Evolutionary conservation across 169 alveolate species (phyloP).

Genomic region (Eimeria zaria): DNA sequence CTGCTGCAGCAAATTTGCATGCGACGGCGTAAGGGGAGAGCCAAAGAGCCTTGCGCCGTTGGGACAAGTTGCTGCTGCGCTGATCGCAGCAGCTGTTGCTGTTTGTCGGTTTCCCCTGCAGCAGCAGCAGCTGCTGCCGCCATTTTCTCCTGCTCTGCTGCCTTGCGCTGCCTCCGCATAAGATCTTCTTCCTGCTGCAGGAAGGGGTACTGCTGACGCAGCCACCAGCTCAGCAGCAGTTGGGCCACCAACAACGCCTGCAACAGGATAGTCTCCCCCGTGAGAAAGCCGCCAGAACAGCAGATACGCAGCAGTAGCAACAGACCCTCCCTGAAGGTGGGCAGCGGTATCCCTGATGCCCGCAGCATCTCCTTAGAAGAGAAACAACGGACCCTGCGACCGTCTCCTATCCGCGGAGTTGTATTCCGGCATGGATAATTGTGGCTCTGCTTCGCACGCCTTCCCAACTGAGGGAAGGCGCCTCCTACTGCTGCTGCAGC

Average conservation of each 20-base stretch:
- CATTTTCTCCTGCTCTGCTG: conserved; percentile 47
- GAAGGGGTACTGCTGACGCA: conserved; percentile 74
- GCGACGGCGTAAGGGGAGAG: conserved; percentile 77
- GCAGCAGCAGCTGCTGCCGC: conserved; percentile 74
- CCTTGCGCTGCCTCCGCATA: conserved; percentile 66
- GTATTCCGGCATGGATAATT: conserved; percentile 74
- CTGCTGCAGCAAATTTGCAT: conserved; percentile 75
- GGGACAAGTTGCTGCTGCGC: conserved; percentile 58
- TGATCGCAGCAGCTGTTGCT: conserved; percentile 64
- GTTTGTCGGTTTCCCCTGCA: conserved; percentile 54
- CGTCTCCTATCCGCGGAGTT: conserved; percentile 82
- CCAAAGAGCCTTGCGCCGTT: conserved; percentile 40
- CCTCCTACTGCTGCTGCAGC: conserved; percentile 56
- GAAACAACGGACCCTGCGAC: conserved; percentile 83
- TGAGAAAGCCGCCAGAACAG: conserved; percentile 73
- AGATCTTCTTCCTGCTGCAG: conserved; percentile 72
- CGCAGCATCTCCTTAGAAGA: conserved; percentile 84
- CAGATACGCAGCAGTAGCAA: conserved; percentile 66
- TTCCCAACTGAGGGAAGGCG: conserved; percentile 10
- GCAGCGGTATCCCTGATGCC: conserved; percentile 81
- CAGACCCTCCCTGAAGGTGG: conserved; percentile 77
- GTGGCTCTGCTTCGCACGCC: conserved; percentile 62
- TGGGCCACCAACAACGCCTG: conserved; percentile 76
- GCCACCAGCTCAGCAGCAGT: conserved; percentile 81
- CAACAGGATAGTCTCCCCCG: conserved; percentile 66